These are phyloP conservation scores for Pseudocercospora pini-densiflorae DNA, from an alignment of 2,329 filamentous ascomycete species.

Conservation along the genomic window DNA sequence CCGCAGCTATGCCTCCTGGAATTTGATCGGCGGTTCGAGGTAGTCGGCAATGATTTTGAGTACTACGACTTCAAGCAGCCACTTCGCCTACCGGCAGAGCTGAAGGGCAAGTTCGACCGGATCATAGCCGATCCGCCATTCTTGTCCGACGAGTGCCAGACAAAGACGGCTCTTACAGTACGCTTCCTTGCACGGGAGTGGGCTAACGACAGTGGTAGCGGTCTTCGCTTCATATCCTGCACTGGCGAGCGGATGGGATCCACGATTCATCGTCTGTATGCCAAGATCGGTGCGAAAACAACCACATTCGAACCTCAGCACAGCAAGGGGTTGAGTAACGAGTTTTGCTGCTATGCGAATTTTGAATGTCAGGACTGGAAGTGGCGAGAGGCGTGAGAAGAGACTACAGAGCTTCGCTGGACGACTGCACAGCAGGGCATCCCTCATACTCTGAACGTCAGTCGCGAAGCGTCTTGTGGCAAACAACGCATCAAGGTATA, in stretches of 20 bases:
- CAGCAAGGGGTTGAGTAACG: slow-evolving; percentile 75
- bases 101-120: slow-evolving; percentile 69
- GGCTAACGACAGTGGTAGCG: slow-evolving; percentile 28
- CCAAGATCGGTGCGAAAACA: slow-evolving; percentile 62
- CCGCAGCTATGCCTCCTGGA: slow-evolving; percentile 72
- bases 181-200: slow-evolving; percentile 69
- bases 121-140: slow-evolving; percentile 81
- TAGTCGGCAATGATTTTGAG: slow-evolving; percentile 77
- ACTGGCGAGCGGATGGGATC: slow-evolving; percentile 77
- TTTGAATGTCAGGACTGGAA: slow-evolving; percentile 62
- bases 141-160: slow-evolving; percentile 78
- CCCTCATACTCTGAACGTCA: neutral
- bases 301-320: slow-evolving; percentile 73
- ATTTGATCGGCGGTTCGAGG: slow-evolving; percentile 72
- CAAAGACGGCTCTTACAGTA: slow-evolving; percentile 75
- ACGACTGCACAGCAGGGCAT: neutral
- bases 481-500: too few relatives aligned
- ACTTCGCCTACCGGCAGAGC: slow-evolving; percentile 60
- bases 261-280: slow-evolving; percentile 70
- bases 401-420: neutral
- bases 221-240: slow-evolving; percentile 63
- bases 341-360: slow-evolving; percentile 80
- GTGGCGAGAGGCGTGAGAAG: slow-evolving; percentile 25
- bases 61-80: slow-evolving; percentile 76
- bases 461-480: neutral